Conservation (phyloP, 2,329 filamentous ascomycete species). For the Cercospora zeina region DNA sequence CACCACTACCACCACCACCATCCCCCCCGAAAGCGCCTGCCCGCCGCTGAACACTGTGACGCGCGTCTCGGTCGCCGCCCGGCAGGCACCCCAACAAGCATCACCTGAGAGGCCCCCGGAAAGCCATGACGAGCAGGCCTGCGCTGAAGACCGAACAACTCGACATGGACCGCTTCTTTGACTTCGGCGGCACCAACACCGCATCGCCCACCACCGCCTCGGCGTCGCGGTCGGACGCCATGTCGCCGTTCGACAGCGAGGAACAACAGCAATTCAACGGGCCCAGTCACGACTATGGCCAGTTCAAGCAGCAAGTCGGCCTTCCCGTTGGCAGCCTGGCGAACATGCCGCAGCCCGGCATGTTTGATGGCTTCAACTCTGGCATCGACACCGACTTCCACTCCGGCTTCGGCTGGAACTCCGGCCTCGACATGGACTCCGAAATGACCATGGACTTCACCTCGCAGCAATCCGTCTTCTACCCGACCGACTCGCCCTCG, state of each 20-base stretch:
- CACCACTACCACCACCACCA: background rate
- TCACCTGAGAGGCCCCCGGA: constrained; percentile 3
- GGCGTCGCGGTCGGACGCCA: constrained; percentile 33
- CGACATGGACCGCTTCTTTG: constrained; percentile 45
- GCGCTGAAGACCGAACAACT: constrained; percentile 41
- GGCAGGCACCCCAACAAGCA: constrained; percentile 8
- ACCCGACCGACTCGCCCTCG: constrained; percentile 47
- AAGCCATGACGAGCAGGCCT: constrained; percentile 33
- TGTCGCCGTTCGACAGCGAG: constrained; percentile 41
- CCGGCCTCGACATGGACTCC: constrained; percentile 51
- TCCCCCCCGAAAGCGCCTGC: too few species aligned
- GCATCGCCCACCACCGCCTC: constrained; percentile 35
- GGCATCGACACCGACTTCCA: constrained; percentile 67
- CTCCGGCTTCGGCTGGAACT: constrained; percentile 59
- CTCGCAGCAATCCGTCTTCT: constrained; percentile 61
- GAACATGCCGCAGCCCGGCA: constrained; percentile 70
- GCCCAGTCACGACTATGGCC: constrained; percentile 92
- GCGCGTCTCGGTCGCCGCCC: constrained; percentile 10
- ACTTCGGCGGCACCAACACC: constrained; percentile 42
- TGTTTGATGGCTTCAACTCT: constrained; percentile 46
- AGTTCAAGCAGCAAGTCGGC: constrained; percentile 93
- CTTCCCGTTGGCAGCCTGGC: constrained; percentile 81
- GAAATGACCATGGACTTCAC: constrained; percentile 69
- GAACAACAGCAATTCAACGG: constrained; percentile 43
- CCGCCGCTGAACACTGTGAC: constrained; percentile 6